These are phyloP conservation scores for Neoascochyta sp. DNA, from an alignment of 2,329 filamentous ascomycete genomes.

Conservation along the genomic window DNA sequence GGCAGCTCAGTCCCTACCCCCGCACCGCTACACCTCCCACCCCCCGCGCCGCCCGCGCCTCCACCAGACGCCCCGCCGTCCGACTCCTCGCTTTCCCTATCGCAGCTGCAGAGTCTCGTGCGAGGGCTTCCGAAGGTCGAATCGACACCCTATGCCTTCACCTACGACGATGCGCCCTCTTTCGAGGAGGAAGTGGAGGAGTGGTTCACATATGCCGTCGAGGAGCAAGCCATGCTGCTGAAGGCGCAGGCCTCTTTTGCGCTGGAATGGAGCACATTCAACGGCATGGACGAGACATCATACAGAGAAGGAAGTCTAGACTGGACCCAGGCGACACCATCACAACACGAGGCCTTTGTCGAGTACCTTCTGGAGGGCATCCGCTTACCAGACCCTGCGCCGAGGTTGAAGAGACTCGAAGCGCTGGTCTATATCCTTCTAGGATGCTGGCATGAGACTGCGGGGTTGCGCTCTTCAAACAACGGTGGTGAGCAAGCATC, in stretches of 20 bases:
- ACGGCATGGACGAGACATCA: conserved; percentile 39
- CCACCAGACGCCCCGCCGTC: conserved; percentile 30
- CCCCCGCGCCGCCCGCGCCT: conserved; percentile 37
- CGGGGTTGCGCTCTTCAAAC: conserved; percentile 33
- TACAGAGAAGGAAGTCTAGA: conserved; percentile 46
- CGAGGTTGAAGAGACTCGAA: conserved; percentile 40
- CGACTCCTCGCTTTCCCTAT: conserved; percentile 46
- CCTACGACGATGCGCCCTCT: conserved; percentile 48
- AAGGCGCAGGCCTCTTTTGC: conserved; percentile 74
- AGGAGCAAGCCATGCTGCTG: conserved; percentile 76
- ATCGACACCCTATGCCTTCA: conserved; percentile 70
- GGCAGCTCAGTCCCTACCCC: conserved; percentile 40
- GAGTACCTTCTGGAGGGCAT: conserved; percentile 39
- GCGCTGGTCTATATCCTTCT: conserved; percentile 47
- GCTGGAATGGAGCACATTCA: conserved; percentile 58
- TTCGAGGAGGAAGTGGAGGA: conserved; percentile 91
- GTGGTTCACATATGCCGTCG: conserved; percentile 91
- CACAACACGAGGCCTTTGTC: conserved; percentile 57
- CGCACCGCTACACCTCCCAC: conserved; percentile 44
- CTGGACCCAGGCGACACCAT: conserved; percentile 65
- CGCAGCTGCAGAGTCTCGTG: conserved; percentile 46
- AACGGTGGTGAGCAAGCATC: conserved; percentile 8
- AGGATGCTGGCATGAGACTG: conserved; percentile 51
- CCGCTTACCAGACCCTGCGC: conserved; percentile 23
- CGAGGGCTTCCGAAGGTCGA: conserved; percentile 38